A percentile compares a stretch with the other conserved stretches of the same genome.
Evolutionary conservation across 805 yeast genomes (phyloP).

Genomic region (Sugiyamaella chiloensis): DNA sequence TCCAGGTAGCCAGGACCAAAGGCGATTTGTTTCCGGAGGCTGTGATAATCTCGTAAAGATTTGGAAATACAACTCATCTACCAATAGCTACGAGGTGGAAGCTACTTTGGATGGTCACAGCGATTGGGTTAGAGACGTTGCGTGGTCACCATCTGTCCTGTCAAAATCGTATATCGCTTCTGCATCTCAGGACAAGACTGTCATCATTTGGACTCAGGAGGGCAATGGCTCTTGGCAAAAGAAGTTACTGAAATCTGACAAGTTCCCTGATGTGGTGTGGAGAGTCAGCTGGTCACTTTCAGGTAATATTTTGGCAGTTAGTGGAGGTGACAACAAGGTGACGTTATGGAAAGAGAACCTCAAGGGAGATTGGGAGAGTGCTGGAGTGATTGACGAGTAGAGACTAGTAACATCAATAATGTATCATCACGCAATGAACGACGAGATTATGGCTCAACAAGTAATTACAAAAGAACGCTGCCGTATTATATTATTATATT

Average conservation of each 20-base stretch:
- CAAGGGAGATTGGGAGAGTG: conserved; percentile 92
- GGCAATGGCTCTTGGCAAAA: conserved; percentile 72
- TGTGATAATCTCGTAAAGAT: conserved; percentile 90
- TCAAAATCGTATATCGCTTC: conserved; percentile 88
- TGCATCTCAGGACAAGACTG: conserved; percentile 95
- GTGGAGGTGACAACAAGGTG: conserved; percentile 95
- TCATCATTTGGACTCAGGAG: conserved; percentile 91
- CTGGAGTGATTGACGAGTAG: conserved; percentile 91
- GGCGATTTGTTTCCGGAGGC: conserved; percentile 90
- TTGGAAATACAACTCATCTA: conserved; percentile 65
- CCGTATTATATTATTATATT: too few relatives aligned
- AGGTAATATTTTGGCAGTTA: conserved; percentile 91
- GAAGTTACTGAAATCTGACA: conserved; percentile 66
- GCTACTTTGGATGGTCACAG: conserved; percentile 82
- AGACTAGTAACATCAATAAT: neutral
- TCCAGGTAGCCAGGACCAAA: conserved; percentile 35
- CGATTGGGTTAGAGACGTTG: conserved; percentile 98
- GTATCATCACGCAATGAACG: too few relatives aligned
- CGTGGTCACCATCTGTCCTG: conserved; percentile 93
- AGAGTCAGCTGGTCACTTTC: conserved; percentile 96
- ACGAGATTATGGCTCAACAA: too few relatives aligned
- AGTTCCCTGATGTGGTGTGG: conserved; percentile 97
- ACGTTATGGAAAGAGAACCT: conserved; percentile 95
- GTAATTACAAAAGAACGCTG: too few relatives aligned
- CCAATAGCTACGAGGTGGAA: conserved; percentile 64